Evolutionary conservation across 192 early-diverging fungal species (phyloP), one percentile per base, ranked within the genome.

Genomic region (Linnemannia hyalina): DNA sequence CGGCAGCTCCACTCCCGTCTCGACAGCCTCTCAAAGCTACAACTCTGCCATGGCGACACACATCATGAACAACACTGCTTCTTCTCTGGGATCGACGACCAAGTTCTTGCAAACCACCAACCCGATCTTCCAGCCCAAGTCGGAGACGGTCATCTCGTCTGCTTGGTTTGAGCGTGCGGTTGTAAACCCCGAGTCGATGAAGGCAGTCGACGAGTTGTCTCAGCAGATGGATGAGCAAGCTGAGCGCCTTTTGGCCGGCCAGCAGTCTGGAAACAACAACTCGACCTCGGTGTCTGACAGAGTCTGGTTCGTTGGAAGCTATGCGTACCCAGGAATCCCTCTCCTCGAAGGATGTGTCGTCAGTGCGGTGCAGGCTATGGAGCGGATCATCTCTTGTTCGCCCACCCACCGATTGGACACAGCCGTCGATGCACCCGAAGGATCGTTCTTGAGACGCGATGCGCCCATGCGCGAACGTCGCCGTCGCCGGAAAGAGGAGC

Each of bases 281-380:
- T 7, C 75, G 0, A 49, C 74, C 4, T 90, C 89, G 36, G 87
- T 89, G 26, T 69, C 80, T 35, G 57, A 78, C 32, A 80, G 81
- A 4, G 71, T 93, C n/a, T 93, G 90, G 90, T 76, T 93, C 36
- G 93, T 93, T 6, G 93, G 93, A 44, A 82, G 90, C 11, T 94
- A 94, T 68, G 88, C 90, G 13, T 88, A 91, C 75, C 93, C 92
- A 1, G 93, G 93, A 40, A 89, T 94, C 36, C 93, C 92, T 11
- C 80, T 94, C 32, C 80, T 94, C 6, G 93, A 94, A 49, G 93
- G 93, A 1, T 94, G 93, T 52, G 93, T 94, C 44, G 87, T 91
- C 23, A 89, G 90, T 6, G 89, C 92, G 0, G 78, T 91, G 5
- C 91, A 91, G 18, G 93, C 91, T n/a, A 92, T 84, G 41, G 87